Evolutionary conservation across 805 yeast species (phyloP).

Genomic region (Wickerhamomyces pijperi): DNA sequence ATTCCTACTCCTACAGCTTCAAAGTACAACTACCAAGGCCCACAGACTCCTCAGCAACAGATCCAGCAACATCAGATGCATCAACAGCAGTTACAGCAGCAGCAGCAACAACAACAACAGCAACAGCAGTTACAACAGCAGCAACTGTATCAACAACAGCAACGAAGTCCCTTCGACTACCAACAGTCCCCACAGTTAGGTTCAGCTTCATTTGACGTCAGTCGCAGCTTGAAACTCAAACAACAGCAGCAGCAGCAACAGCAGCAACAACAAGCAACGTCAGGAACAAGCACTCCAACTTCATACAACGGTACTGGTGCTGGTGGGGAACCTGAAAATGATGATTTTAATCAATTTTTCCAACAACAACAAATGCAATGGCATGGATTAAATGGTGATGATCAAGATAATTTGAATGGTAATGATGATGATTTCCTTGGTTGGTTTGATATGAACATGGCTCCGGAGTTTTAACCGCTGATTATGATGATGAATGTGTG

Average conservation of each 20-base stretch:
- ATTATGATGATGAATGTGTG: no score
- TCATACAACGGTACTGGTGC: no score
- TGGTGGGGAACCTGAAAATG: no score
- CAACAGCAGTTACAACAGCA: slow-evolving; percentile 2
- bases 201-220: background rate
- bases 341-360: slow-evolving; percentile 46
- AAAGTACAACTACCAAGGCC: background rate
- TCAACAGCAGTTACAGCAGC: slow-evolving; percentile 1
- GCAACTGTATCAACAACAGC: slow-evolving; percentile 3
- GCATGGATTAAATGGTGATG: slow-evolving; percentile 50
- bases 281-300: no score
- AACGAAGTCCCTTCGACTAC: background rate
- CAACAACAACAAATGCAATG: slow-evolving; percentile 41
- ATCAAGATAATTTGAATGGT: slow-evolving; percentile 58
- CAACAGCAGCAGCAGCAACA: slow-evolving; percentile 1
- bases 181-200: slow-evolving; percentile 1
- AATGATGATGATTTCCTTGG: slow-evolving; percentile 80
- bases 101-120: slow-evolving; percentile 2
- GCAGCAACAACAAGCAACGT: no score
- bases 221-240: background rate
- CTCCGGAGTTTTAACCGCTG: slow-evolving; percentile 39
- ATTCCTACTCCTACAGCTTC: background rate
- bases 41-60: background rate
- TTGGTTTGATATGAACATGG: slow-evolving; percentile 82
- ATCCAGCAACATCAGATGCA: background rate